Percentiles rank a stretch among this genome's conserved stretches.
These are phyloP conservation scores for Stachybotrys elegans DNA, from an alignment of 2,329 filamentous ascomycete species.

Conservation along the genomic window DNA sequence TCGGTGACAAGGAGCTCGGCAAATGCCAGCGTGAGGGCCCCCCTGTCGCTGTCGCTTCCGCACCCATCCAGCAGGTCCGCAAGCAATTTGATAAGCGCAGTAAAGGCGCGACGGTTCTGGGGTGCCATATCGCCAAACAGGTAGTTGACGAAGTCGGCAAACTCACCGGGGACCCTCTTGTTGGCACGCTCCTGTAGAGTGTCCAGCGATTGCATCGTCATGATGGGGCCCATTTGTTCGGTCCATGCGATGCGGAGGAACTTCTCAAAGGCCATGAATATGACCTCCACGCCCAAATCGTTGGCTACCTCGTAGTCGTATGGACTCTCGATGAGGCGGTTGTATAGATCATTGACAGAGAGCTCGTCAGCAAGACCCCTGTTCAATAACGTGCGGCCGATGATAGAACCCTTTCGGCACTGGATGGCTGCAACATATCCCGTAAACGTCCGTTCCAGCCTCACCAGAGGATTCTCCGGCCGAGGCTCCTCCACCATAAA, in stretches of 20 bases:
- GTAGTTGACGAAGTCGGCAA: constrained; percentile 62
- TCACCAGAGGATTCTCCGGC: constrained; percentile 62
- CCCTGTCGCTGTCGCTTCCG: constrained; percentile 84
- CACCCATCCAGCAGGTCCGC: constrained; percentile 86
- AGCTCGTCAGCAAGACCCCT: constrained; percentile 69
- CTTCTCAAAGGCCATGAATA: constrained; percentile 91
- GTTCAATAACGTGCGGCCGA: constrained; percentile 70
- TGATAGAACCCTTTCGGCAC: constrained; percentile 79
- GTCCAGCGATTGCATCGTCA: constrained; percentile 66
- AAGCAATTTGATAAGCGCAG: constrained; percentile 76
- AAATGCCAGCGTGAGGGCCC: constrained; percentile 82
- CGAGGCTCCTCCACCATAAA: constrained; percentile 40
- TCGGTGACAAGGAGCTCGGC: constrained; percentile 79
- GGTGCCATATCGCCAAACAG: constrained; percentile 63
- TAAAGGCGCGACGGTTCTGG: constrained; percentile 72
- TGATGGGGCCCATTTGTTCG: constrained; percentile 79
- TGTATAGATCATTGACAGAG: constrained; percentile 84
- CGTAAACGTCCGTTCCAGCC: constrained; percentile 78
- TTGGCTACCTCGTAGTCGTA: constrained; percentile 69
- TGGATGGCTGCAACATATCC: constrained; percentile 79
- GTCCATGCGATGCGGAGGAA: constrained; percentile 86
- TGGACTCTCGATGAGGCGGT: constrained; percentile 77
- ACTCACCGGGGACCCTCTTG: constrained; percentile 67
- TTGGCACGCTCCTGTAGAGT: constrained; percentile 66
- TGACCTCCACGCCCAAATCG: constrained; percentile 73